Evolutionary conservation across 2,329 filamentous ascomycete genomes (phyloP).

Genomic region (Onygenales sp.): DNA sequence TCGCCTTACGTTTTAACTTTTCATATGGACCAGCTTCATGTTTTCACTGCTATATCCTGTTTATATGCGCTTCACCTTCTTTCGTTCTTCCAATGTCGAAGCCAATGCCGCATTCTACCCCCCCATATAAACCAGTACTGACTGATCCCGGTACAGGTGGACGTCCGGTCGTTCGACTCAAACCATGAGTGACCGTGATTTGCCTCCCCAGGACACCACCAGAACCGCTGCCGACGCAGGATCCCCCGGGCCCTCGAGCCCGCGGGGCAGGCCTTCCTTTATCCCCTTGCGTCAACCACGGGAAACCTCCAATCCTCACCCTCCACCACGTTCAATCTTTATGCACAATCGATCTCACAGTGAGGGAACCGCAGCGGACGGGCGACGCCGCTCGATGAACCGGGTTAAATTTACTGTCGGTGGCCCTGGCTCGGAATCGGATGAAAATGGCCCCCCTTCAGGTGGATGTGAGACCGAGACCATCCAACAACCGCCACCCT

Average conservation of each 20-base stretch:
- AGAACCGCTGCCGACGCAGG: too few species aligned
- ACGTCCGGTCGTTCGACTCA: background rate
- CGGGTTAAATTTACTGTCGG: constrained; percentile 6
- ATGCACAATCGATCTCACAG: constrained; percentile 21
- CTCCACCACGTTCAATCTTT: background rate
- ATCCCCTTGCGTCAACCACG: background rate
- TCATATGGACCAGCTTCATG: too few species aligned
- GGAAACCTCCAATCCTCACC: background rate
- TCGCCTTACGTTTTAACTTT: too few species aligned
- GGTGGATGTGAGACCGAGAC: background rate
- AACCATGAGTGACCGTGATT: background rate
- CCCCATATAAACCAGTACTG: background rate
- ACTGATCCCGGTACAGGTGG: background rate
- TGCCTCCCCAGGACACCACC: background rate
- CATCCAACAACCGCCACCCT: background rate
- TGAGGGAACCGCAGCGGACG: background rate
- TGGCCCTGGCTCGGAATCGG: background rate
- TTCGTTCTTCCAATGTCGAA: too few species aligned
- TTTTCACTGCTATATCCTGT: too few species aligned
- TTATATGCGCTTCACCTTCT: too few species aligned
- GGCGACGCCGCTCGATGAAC: background rate
- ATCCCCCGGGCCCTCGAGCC: background rate
- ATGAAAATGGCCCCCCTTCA: background rate
- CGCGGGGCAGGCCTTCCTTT: background rate
- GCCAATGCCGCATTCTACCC: too few species aligned